Percentiles rank a stretch among this genome's conserved stretches.
phyloP scores from a whole-genome alignment of 2,329 filamentous ascomycete genomes.

The Microdochium nivale region DNA sequence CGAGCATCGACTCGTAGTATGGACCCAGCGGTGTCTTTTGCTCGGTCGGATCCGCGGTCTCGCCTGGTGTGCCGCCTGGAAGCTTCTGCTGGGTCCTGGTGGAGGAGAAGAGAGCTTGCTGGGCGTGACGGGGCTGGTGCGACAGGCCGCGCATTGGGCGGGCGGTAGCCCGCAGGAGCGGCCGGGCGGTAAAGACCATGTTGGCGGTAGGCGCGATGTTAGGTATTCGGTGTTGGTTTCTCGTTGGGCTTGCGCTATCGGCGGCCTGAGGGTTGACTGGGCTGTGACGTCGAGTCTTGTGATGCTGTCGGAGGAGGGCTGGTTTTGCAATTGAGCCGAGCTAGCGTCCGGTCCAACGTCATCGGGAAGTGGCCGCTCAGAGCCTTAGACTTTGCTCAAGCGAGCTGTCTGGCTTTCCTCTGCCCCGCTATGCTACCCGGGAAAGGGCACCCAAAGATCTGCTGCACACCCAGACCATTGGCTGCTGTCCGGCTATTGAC shows the following conservation, averaged over 20 bases:
- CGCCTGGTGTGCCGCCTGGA: conserved; percentile 16
- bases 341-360: not conserved
- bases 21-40: conserved; percentile 43
- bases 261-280: not conserved
- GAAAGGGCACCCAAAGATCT: too few relatives aligned
- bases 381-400: too few relatives aligned
- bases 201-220: not conserved
- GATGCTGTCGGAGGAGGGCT: not conserved
- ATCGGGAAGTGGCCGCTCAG: not conserved
- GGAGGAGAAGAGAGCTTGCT: conserved; percentile 12
- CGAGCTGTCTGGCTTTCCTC: not conserved
- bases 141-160: conserved; percentile 2
- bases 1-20: conserved; percentile 52
- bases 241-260: not conserved
- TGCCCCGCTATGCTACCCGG: not conserved
- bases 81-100: conserved; percentile 8
- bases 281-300: not conserved
- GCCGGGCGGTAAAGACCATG: not conserved
- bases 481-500: too few relatives aligned
- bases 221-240: not conserved
- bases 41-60: conserved; percentile 14
- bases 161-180: not conserved
- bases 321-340: not conserved
- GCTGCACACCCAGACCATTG: too few relatives aligned
- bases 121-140: conserved; percentile 4